A percentile compares a stretch with the other conserved stretches of the same genome.
Conservation (phyloP, 805 yeast genomes). For the Blastobotrys terrestris region DNA sequence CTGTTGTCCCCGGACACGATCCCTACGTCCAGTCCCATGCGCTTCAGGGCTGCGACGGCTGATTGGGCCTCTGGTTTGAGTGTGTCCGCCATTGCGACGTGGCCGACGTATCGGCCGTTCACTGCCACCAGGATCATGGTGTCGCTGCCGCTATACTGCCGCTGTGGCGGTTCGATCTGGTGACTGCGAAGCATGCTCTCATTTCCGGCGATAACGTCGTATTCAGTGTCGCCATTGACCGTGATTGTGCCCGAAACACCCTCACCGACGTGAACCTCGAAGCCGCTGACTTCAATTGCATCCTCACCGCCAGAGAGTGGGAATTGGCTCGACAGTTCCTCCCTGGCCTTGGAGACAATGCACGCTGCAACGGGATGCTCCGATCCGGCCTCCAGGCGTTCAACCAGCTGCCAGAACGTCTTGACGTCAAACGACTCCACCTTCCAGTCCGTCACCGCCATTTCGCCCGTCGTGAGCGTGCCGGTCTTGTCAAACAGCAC, state of each 20-base stretch:
- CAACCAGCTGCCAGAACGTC: constrained; percentile 49
- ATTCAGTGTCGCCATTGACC: neutral
- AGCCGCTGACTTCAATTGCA: constrained; percentile 14
- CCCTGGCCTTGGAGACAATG: constrained; percentile 39
- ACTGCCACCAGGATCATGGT: constrained; percentile 55
- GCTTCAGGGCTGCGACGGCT: constrained; percentile 50
- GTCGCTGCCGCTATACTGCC: constrained; percentile 18
- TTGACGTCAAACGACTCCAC: constrained; percentile 3
- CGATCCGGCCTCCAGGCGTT: constrained; percentile 58
- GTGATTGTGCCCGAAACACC: constrained; percentile 30
- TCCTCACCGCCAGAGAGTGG: neutral
- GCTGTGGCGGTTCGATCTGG: neutral
- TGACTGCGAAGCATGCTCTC: neutral
- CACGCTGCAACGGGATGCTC: constrained; percentile 90
- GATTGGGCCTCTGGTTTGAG: constrained; percentile 59
- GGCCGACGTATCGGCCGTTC: constrained; percentile 55
- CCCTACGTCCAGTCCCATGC: constrained; percentile 56
- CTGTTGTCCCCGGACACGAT: constrained; percentile 86
- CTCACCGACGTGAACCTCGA: constrained; percentile 28
- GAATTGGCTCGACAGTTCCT: constrained; percentile 4
- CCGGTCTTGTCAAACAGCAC: constrained; percentile 94
- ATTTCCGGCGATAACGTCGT: constrained; percentile 4
- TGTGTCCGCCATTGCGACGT: constrained; percentile 59
- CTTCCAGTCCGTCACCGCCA: constrained; percentile 40
- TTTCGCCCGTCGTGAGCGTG: constrained; percentile 80